Conservation (phyloP, 352 stramenopile species). For the Phytophthora pseudosyringae region DNA sequence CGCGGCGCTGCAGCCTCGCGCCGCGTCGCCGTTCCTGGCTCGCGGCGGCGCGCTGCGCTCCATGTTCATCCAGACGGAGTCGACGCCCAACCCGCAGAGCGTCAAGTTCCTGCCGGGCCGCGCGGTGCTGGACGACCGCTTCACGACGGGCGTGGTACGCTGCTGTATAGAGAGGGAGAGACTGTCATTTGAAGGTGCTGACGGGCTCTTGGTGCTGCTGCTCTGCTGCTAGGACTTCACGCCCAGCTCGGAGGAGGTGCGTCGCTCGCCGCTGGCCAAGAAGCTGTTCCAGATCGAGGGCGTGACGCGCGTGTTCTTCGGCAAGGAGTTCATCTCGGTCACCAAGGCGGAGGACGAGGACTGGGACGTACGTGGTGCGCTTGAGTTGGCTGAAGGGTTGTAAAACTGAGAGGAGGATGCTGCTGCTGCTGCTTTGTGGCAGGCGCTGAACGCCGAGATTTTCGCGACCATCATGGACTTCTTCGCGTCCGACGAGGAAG, state of each 20-base stretch:
- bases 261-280: constrained; percentile 94
- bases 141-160: constrained; percentile 76
- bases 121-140: constrained; percentile 90
- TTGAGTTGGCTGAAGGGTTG: not conserved
- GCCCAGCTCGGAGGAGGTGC: constrained; percentile 83
- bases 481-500: constrained; percentile 89
- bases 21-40: constrained; percentile 36
- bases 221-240: constrained; percentile 76
- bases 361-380: constrained; percentile 86
- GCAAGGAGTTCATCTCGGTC: constrained; percentile 98
- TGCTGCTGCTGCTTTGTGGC: constrained; percentile 12
- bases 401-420: not conserved
- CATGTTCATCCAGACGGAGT: constrained; percentile 99
- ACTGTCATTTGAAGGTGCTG: not conserved
- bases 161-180: not conserved
- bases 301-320: constrained; percentile 97
- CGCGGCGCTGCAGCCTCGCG: not conserved
- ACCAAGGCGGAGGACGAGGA: constrained; percentile 95
- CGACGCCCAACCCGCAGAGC: constrained; percentile 98
- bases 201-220: constrained; percentile 3
- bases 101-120: constrained; percentile 98
- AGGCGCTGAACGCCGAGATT: constrained; percentile 91
- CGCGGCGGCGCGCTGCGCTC: constrained; percentile 64
- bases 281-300: constrained; percentile 97
- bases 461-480: constrained; percentile 99